A percentile compares a stretch with the other conserved stretches of the same genome.
phyloP scores from a whole-genome alignment of 441 rosid genomes.

The Rhodomyrtus psidioides region DNA sequence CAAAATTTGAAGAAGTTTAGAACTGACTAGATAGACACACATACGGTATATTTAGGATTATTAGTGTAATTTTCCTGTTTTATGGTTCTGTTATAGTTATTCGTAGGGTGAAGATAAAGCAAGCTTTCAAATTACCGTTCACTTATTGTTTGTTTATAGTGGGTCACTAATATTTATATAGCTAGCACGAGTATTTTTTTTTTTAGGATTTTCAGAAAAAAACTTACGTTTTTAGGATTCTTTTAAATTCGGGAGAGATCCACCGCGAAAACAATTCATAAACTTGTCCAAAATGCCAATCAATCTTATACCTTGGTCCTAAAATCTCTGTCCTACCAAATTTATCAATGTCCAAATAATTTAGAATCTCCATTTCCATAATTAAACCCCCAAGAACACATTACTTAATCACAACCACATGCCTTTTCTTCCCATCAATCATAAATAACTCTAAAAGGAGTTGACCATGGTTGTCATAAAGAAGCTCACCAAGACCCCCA shows the following conservation, averaged over 20 bases:
- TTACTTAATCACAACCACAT: background rate
- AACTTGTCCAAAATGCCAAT: background rate
- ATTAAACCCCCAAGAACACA: background rate
- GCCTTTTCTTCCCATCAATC: background rate
- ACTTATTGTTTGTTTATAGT: background rate
- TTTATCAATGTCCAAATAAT: background rate
- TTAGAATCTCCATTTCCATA: background rate
- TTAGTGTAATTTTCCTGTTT: background rate
- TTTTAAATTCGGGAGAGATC: background rate
- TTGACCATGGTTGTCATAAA: background rate
- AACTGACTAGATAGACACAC: rapidly evolving
- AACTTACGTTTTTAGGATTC: background rate
- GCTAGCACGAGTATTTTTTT: background rate
- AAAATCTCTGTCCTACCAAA: background rate
- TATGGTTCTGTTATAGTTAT: background rate
- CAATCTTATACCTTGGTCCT: background rate
- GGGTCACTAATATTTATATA: background rate
- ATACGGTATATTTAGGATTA: background rate
- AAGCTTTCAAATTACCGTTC: background rate
- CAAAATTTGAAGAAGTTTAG: background rate
- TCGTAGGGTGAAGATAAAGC: background rate
- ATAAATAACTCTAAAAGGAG: background rate
- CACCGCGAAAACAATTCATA: background rate
- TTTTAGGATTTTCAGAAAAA: background rate
- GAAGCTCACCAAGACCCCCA: background rate